A percentile compares a stretch with the other conserved stretches of the same genome.
phyloP scores from a whole-genome alignment of 352 stramenopile species.

The Globisporangium iwayamae region DNA sequence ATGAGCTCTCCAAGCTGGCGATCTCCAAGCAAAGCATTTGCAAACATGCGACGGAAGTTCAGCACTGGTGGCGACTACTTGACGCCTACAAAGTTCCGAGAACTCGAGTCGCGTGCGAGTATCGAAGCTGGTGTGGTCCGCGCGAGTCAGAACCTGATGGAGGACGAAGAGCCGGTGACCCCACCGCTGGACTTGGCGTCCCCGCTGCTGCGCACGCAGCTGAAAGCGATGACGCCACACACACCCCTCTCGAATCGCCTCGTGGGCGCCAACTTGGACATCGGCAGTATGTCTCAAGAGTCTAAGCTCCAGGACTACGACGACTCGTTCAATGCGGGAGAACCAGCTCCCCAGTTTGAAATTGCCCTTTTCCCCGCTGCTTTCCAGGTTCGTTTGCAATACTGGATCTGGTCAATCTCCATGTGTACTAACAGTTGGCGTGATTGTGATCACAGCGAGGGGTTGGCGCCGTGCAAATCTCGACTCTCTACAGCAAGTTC shows the following conservation, averaged over 20 bases:
- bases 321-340: slow-evolving; percentile 57
- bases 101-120: slow-evolving; percentile 23
- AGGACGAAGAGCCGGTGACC: slow-evolving; percentile 57
- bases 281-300: slow-evolving; percentile 70
- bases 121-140: slow-evolving; percentile 31
- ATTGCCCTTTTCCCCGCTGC: slow-evolving; percentile 62
- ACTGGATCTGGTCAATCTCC: not conserved
- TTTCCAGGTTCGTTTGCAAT: slow-evolving; percentile 53
- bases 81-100: slow-evolving; percentile 34
- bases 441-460: slow-evolving; percentile 39
- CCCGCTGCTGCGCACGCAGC: slow-evolving; percentile 68
- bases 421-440: not conserved
- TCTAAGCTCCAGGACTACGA: slow-evolving; percentile 63
- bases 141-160: slow-evolving; percentile 27
- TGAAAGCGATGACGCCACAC: slow-evolving; percentile 82
- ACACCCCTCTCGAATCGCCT: slow-evolving; percentile 83
- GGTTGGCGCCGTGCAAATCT: slow-evolving; percentile 76
- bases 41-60: slow-evolving; percentile 69
- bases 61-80: slow-evolving; percentile 43
- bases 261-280: slow-evolving; percentile 68
- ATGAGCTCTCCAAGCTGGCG: slow-evolving; percentile 14
- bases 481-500: slow-evolving; percentile 85
- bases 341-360: slow-evolving; percentile 69
- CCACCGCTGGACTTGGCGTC: slow-evolving; percentile 72
- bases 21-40: slow-evolving; percentile 21